Evolutionary conservation across 768 basidiomycete genomes (phyloP).

Genomic region (Suillus subluteus): DNA sequence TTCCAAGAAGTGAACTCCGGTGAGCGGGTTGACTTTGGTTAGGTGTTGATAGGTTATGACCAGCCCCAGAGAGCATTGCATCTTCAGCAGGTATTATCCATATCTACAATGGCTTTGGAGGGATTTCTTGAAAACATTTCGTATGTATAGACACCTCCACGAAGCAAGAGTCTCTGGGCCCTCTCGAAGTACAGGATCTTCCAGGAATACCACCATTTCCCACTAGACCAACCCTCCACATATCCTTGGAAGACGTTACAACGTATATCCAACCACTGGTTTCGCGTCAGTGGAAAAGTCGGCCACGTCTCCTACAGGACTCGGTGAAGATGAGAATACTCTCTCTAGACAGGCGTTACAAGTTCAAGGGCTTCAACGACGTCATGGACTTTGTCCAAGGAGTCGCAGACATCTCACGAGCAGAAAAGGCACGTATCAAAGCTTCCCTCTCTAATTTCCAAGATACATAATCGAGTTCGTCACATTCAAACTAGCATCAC

Average conservation of each 20-base stretch:
- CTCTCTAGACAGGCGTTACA: slow-evolving; percentile 32
- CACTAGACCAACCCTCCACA: slow-evolving; percentile 38
- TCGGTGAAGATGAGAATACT: slow-evolving; percentile 21
- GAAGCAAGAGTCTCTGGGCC: slow-evolving; percentile 3
- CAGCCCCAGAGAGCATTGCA: background rate
- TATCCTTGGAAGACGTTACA: slow-evolving; percentile 36
- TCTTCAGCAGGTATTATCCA: slow-evolving; percentile 5
- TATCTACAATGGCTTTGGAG: background rate
- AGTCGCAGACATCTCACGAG: slow-evolving; percentile 29
- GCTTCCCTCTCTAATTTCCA: background rate
- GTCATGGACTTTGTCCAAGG: slow-evolving; percentile 33
- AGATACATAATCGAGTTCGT: slow-evolving; percentile 5
- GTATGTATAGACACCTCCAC: background rate
- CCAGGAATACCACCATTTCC: slow-evolving; percentile 34
- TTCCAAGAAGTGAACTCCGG: background rate
- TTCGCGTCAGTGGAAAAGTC: slow-evolving; percentile 32
- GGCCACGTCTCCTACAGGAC: slow-evolving; percentile 15
- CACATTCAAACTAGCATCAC: slow-evolving; percentile 28
- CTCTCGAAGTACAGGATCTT: slow-evolving; percentile 11
- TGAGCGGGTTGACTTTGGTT: background rate
- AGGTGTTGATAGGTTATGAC: background rate
- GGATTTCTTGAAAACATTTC: background rate
- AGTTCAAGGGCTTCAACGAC: slow-evolving; percentile 27
- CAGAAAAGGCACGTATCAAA: slow-evolving; percentile 34
- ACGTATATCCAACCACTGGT: slow-evolving; percentile 42